These are phyloP conservation scores for Thermochaetoides dissita DNA, from an alignment of 2,329 filamentous ascomycete species.

Conservation along the genomic window DNA sequence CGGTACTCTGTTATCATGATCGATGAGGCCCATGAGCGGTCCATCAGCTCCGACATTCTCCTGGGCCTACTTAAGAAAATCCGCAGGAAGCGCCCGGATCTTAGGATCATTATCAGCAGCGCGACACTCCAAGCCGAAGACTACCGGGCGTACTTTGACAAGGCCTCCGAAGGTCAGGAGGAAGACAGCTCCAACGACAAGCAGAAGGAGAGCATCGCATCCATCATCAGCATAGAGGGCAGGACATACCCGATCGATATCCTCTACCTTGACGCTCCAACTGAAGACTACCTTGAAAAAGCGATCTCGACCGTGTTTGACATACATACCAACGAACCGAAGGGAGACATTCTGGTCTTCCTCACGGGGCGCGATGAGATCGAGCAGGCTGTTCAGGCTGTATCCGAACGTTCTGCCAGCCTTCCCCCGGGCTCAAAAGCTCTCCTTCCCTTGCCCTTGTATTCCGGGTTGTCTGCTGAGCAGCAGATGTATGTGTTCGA, in stretches of 20 bases:
- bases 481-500: conserved; percentile 95
- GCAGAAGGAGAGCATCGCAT: conserved; percentile 25
- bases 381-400: conserved; percentile 62
- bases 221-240: conserved; percentile 75
- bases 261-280: conserved; percentile 62
- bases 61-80: conserved; percentile 89
- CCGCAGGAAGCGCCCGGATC: conserved; percentile 58
- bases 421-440: conserved; percentile 44
- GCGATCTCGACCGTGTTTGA: conserved; percentile 73
- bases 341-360: conserved; percentile 83
- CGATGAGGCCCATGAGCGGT: conserved; percentile 90
- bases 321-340: conserved; percentile 66
- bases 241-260: conserved; percentile 80
- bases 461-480: conserved; percentile 76
- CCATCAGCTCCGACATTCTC: conserved; percentile 80
- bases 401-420: conserved; percentile 56
- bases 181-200: conserved; percentile 22
- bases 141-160: conserved; percentile 63
- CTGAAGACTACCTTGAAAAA: conserved; percentile 75
- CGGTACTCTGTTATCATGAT: conserved; percentile 95
- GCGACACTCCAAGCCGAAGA: conserved; percentile 83
- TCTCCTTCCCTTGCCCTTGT: conserved; percentile 65
- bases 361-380: conserved; percentile 90
- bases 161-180: conserved; percentile 19
- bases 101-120: conserved; percentile 83